Evolutionary conservation across 2,329 filamentous ascomycete species (phyloP), one percentile per base, ranked within the genome.

Genomic region (Paramyrothecium sp.): DNA sequence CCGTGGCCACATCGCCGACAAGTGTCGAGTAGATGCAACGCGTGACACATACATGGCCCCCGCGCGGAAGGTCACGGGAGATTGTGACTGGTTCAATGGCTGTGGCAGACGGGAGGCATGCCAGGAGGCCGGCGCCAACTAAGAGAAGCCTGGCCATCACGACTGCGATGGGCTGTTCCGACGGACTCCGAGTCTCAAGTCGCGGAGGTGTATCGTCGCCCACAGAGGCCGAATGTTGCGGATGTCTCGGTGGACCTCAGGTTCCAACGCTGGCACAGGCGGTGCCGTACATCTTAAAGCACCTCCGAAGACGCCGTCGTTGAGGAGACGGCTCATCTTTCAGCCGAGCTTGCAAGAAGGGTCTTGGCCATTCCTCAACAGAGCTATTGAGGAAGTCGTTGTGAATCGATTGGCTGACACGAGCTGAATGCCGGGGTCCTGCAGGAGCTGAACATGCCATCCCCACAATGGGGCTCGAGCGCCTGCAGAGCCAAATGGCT

Each of bases 31-130:
- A 62, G 13, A 67, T 62, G 52, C 65, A 67, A 55, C 62, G 51
- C 38, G 57, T 62, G 48, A 67, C 60, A 44, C 65, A 67, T 2
- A 22, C 50, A 47, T 67, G 65, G 3, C 47, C 63, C 11, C 54
- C 47, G 2, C 52, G 53, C 12, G 58, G 52, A 7, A 66, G 50
- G 16, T 54, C 38, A n/a, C 44, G 53, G 13, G 34, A 55, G 54
- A 67, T 67, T 30, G 57, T 67, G 17, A 66, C 62, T 5, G 57
- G 54, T 26, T 58, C 62, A 12, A 58, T 61, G 22, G 57, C 63
- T 47, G 54, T 60, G 1, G 26, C 55, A 1, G 61, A 19, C 17
- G 7, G 50, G 22, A 58, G 19, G 3, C 54, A 57, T 2, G 60
- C 34, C 2, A 51, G 53, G 26, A 60, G 38, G 38, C 38, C 38